Percentiles rank a stretch among this genome's conserved stretches.
phyloP scores from a whole-genome alignment of 495 filamentous ascomycete species.

The Aspergillus steynii region DNA sequence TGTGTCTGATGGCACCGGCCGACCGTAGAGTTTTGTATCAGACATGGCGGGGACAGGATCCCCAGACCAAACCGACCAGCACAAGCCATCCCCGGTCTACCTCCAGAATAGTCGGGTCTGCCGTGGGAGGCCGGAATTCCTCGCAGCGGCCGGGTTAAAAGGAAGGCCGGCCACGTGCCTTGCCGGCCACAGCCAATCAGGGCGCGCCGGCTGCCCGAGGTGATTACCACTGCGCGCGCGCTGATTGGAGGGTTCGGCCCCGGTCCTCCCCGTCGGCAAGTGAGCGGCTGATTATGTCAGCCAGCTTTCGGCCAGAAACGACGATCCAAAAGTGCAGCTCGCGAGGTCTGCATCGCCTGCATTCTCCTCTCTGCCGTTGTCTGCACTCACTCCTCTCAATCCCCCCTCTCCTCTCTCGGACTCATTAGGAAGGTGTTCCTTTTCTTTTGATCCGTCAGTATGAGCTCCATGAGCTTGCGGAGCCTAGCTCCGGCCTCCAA shows the following conservation, averaged over 20 bases:
- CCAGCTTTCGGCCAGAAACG: conserved; percentile 27
- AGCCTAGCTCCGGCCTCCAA: conserved; percentile 59
- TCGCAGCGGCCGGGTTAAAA: conserved; percentile 26
- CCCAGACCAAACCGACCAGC: too few species aligned
- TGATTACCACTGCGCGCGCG: conserved; percentile 33
- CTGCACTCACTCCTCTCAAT: conserved; percentile 16
- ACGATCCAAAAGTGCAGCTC: conserved; percentile 37
- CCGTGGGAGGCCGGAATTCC: conserved; percentile 13
- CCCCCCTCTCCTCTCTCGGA: conserved; percentile 20
- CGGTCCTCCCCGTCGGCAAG: conserved; percentile 42
- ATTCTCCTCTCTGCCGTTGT: conserved; percentile 29
- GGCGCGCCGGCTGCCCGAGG: conserved; percentile 30
- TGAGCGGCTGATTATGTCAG: conserved; percentile 41
- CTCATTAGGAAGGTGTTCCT: conserved; percentile 30
- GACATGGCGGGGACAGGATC: too few species aligned
- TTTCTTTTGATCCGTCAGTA: conserved; percentile 43
- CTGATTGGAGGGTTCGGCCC: conserved; percentile 38
- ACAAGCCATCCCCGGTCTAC: too few species aligned
- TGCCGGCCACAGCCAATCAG: conserved; percentile 29
- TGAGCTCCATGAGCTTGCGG: conserved; percentile 61
- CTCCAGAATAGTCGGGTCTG: too few species aligned
- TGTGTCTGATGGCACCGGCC: too few species aligned
- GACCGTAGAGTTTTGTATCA: too few species aligned
- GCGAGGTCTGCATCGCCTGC: conserved; percentile 20
- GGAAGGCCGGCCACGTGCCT: conserved; percentile 37